Conservation (phyloP, 805 yeast genomes). For the Lipomyces kockii region DNA sequence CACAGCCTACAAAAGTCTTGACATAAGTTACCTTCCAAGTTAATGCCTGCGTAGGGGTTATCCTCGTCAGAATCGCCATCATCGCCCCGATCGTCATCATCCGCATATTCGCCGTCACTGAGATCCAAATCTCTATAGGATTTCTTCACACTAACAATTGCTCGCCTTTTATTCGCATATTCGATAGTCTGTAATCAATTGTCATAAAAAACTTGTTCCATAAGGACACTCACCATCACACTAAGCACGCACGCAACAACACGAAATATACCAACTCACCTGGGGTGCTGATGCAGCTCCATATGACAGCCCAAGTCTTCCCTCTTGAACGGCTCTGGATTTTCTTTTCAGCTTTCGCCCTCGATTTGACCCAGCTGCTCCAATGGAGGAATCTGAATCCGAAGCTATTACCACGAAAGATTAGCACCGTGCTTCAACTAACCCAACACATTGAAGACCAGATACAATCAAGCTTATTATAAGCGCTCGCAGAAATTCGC, state of each 20-base stretch:
- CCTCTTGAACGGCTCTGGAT: constrained; percentile 54
- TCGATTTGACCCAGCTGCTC: constrained; percentile 52
- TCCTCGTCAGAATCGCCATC: constrained; percentile 46
- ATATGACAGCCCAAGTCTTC: constrained; percentile 45
- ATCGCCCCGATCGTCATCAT: constrained; percentile 41
- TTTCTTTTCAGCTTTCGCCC: constrained; percentile 62
- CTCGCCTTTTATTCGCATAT: constrained; percentile 45
- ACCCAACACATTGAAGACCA: background rate
- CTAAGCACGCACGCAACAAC: background rate
- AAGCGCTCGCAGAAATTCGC: constrained; percentile 9
- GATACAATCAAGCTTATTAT: background rate
- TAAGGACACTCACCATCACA: background rate
- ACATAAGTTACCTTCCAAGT: constrained; percentile 49
- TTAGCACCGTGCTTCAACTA: background rate
- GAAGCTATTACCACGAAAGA: constrained; percentile 32
- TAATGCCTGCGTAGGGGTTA: constrained; percentile 55
- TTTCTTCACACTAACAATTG: constrained; percentile 44
- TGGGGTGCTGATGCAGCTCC: constrained; percentile 3
- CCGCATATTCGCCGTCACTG: constrained; percentile 41
- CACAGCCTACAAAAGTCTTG: background rate
- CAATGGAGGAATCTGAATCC: constrained; percentile 42
- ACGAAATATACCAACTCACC: background rate
- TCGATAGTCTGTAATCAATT: constrained; percentile 35
- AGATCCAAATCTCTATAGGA: constrained; percentile 35
- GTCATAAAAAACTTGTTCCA: constrained; percentile 21